These are phyloP conservation scores for Phytophthora pinifolia DNA, from an alignment of 352 stramenopile species.

Conservation along the genomic window DNA sequence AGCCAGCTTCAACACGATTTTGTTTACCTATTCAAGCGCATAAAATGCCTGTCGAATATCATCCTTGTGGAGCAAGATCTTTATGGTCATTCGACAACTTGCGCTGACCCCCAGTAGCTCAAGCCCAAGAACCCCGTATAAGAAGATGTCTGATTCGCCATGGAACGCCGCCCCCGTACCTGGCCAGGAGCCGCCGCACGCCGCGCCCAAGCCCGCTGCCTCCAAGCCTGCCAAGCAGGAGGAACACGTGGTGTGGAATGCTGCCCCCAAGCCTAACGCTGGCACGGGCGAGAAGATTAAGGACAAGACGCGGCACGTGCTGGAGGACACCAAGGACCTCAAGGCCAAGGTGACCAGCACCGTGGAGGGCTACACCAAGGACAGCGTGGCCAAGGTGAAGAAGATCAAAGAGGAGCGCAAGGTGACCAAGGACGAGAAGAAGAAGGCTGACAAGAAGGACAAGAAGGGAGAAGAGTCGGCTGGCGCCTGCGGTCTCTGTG, in stretches of 20 bases:
- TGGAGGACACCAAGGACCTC: slow-evolving; percentile 49
- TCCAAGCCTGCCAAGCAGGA: slow-evolving; percentile 35
- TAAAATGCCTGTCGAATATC: no score
- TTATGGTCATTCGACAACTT: slow-evolving; percentile 39
- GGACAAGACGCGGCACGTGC: slow-evolving; percentile 41
- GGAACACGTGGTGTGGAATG: slow-evolving; percentile 48
- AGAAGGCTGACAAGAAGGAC: slow-evolving; percentile 35
- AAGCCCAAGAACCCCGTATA: not conserved
- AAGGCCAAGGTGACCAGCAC: slow-evolving; percentile 41
- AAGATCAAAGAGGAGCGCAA: slow-evolving; percentile 50
- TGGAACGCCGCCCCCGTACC: slow-evolving; percentile 46
- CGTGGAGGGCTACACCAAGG: slow-evolving; percentile 72
- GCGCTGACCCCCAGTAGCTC: slow-evolving; percentile 8
- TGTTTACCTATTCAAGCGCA: no score
- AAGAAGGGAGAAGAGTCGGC: slow-evolving; percentile 48
- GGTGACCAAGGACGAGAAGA: slow-evolving; percentile 51
- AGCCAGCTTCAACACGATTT: no score
- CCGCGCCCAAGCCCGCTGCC: slow-evolving; percentile 22
- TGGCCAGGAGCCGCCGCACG: slow-evolving; percentile 30
- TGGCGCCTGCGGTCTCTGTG: slow-evolving; percentile 51
- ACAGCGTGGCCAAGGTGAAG: slow-evolving; percentile 66
- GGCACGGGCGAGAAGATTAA: slow-evolving; percentile 39
- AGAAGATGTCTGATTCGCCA: slow-evolving; percentile 40
- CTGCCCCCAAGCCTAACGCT: slow-evolving; percentile 41
- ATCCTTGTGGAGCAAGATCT: slow-evolving; percentile 11